Base-by-base conservation (phyloP, 352 stramenopile species). In the Globisporangium polare region DNA sequence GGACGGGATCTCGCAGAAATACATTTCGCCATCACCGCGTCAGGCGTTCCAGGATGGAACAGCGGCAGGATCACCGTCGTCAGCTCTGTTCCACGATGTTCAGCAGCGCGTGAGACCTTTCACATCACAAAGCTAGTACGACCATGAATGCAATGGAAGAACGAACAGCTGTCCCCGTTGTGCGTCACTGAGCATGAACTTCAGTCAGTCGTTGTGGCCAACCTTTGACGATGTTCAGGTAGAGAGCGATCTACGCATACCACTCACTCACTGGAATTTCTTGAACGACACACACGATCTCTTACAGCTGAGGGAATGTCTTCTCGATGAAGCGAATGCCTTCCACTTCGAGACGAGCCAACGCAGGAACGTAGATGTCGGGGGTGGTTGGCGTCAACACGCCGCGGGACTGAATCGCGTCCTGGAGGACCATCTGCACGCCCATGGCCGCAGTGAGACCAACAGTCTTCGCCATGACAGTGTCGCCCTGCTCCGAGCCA, bases 381-480 rank as follows among this genome's bases (percentile, higher is more conserved):
- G 86, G 89, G 13, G 80, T 93, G 7, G 89, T 97, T 2, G 94
- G 94, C 4, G 92, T 93, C 12, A 98, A 68, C 22, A 98, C 83
- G 43, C 94, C 94, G 43, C 82, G 80, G 15, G 74, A 72, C 24
- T 87, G 71, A 1, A 98, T 79, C 13, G 83, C 83, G 41, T 96
- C 89, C 39, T 97, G 80, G 15, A 99, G 78, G 54, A 99, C 96
- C 62, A 98, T 80, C 60, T 98, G 89, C 15, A 97, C 87, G 22
- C 92, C 92, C 57, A 98, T 95, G 7, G 95, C 96, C 46, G 94
- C 89, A 49, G 92, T 97, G 49, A 98, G 86, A 7, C 96, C 96
- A 27, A 99, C 96, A 10, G 95, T 98, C 73, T 97, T 97, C 18
- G 90, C 89, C 96, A 99, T 99, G 35, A 97, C 90, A 2, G 92